phyloP scores from a whole-genome alignment of 805 yeast species.

The Candida adriatica region DNA sequence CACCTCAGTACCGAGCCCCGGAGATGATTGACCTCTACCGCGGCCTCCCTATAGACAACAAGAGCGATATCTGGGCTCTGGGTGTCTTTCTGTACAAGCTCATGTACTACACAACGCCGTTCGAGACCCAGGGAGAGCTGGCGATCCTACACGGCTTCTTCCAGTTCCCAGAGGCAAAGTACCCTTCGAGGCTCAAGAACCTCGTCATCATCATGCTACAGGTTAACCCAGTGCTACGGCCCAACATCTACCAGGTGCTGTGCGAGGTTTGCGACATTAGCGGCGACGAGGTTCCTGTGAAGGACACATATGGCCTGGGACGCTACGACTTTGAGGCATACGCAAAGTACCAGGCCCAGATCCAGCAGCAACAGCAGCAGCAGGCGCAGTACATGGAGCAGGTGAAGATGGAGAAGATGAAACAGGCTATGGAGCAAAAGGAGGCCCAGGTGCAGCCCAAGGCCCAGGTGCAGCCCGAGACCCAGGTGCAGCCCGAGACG shows the following conservation, averaged over 20 bases:
- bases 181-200: slow-evolving; percentile 64
- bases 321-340: slow-evolving; percentile 51
- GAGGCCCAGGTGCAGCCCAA: slow-evolving; percentile 10
- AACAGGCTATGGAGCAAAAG: slow-evolving; percentile 13
- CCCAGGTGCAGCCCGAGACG: slow-evolving; percentile 2
- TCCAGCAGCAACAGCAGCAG: slow-evolving; percentile 33
- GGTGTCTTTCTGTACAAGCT: slow-evolving; percentile 88
- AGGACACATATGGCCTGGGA: slow-evolving; percentile 38
- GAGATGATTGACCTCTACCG: slow-evolving; percentile 90
- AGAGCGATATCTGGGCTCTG: slow-evolving; percentile 93
- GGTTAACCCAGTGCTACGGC: slow-evolving; percentile 76
- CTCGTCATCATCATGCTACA: slow-evolving; percentile 74
- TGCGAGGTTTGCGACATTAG: slow-evolving; percentile 55
- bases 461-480: neutral
- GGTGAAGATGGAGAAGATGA: slow-evolving; percentile 12
- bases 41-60: slow-evolving; percentile 81
- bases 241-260: slow-evolving; percentile 78
- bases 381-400: slow-evolving; percentile 25
- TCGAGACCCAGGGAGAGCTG: slow-evolving; percentile 75
- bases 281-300: slow-evolving; percentile 42
- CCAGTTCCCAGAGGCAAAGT: slow-evolving; percentile 70
- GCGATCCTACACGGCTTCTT: slow-evolving; percentile 83
- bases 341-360: slow-evolving; percentile 38
- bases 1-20: slow-evolving; percentile 93
- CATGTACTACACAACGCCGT: slow-evolving; percentile 91